Conservation (phyloP, 73 alveolate genomes). For the Paramecium octaurelia region DNA sequence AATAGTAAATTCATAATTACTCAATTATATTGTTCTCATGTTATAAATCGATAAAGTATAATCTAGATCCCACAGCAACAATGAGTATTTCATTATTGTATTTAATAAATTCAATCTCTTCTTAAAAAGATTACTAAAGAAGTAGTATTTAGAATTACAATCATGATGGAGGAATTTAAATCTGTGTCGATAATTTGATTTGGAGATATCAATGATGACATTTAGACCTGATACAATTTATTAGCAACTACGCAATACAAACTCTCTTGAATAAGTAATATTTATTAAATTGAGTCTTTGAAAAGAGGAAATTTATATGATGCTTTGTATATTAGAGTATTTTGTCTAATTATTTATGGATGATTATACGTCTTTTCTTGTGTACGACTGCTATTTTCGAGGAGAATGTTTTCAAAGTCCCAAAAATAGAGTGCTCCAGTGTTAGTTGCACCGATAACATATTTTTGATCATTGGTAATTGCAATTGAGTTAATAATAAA, state of each 20-base stretch:
- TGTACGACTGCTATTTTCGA: background rate
- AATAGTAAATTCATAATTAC: background rate
- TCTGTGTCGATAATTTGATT: background rate
- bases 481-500: constrained; percentile 9
- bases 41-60: background rate
- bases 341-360: background rate
- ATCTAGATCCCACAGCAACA: background rate
- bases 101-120: background rate
- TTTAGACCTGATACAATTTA: background rate
- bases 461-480: background rate
- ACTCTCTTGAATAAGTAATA: background rate
- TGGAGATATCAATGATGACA: background rate
- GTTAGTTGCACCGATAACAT: constrained; percentile 2
- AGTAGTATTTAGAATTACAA: background rate
- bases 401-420: constrained; percentile 10
- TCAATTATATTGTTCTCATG: background rate
- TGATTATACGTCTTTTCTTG: background rate
- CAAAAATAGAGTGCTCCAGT: background rate
- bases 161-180: background rate
- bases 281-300: background rate
- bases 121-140: background rate
- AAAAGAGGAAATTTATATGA: background rate
- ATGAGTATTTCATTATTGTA: background rate
- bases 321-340: background rate
- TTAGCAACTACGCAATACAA: background rate